phyloP scores from a whole-genome alignment of 2,329 filamentous ascomycete genomes.

The Lasiodiplodia sp. region DNA sequence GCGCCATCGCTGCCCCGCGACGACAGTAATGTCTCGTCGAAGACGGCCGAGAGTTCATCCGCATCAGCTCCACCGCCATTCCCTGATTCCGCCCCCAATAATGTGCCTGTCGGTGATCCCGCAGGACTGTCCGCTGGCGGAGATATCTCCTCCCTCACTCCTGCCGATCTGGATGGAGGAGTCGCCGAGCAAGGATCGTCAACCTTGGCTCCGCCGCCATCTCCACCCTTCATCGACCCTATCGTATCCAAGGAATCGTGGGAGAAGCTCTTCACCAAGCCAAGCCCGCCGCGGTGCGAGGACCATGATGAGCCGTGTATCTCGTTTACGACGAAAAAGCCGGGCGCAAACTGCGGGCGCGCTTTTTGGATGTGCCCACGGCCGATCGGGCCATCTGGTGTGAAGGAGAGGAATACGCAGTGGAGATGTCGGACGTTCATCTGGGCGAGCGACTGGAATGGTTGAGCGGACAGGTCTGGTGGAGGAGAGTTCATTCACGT shows the following conservation, averaged over 20 bases:
- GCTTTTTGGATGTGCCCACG: conserved; percentile 74
- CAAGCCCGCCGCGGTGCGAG: conserved; percentile 79
- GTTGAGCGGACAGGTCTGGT: background rate
- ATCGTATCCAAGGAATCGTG: conserved; percentile 81
- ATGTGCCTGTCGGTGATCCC: background rate
- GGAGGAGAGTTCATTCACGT: no score
- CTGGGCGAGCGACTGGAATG: conserved; percentile 70
- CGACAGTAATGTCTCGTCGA: background rate
- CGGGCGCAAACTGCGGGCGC: conserved; percentile 78
- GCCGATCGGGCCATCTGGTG: conserved; percentile 84
- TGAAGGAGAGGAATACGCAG: conserved; percentile 82
- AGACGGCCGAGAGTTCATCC: background rate
- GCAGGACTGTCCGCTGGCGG: background rate
- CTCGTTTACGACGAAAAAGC: conserved; percentile 83
- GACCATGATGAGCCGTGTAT: conserved; percentile 85
- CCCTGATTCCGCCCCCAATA: background rate
- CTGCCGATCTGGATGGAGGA: background rate
- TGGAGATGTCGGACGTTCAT: conserved; percentile 91
- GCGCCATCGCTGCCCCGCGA: background rate
- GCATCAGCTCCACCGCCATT: conserved; percentile 43
- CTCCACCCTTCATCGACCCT: conserved; percentile 64
- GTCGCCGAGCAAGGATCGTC: background rate
- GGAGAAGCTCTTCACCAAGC: conserved; percentile 82
- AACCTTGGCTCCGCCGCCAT: background rate
- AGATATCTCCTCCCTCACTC: background rate